phyloP scores from a whole-genome alignment of 805 yeast species.

The Teunomyces panamensis region DNA sequence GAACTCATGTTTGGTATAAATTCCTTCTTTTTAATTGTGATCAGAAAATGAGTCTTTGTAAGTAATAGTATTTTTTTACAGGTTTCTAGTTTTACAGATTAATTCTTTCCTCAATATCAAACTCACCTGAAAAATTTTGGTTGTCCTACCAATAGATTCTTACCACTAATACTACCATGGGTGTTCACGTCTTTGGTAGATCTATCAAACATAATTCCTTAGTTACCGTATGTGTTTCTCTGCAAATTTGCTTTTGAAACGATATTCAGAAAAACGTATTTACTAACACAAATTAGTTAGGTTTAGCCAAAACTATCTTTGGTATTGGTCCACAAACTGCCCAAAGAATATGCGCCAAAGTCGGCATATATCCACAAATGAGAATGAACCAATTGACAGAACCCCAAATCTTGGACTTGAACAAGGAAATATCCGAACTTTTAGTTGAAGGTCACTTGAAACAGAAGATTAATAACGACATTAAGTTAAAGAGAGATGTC shows the following conservation, averaged over 20 bases:
- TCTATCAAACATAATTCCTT: conserved; percentile 41
- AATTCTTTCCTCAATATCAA: not conserved
- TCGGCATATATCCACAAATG: conserved; percentile 91
- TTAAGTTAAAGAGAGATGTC: conserved; percentile 70
- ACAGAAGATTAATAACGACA: conserved; percentile 74
- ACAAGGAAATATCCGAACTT: conserved; percentile 82
- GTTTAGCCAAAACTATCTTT: conserved; percentile 75
- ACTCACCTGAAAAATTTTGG: conserved; percentile 4
- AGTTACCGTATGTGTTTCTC: conserved; percentile 26
- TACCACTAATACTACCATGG: conserved; percentile 22
- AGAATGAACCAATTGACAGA: conserved; percentile 90
- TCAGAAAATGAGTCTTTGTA: not conserved
- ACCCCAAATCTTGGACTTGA: conserved; percentile 78
- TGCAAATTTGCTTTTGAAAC: not conserved
- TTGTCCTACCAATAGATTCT: not conserved
- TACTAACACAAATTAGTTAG: conserved; percentile 38
- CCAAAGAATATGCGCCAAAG: conserved; percentile 72
- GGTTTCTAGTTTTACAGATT: not conserved
- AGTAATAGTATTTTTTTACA: not conserved
- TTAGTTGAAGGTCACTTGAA: conserved; percentile 78
- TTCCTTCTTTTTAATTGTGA: no score
- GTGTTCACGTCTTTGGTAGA: conserved; percentile 45
- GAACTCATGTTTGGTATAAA: conserved; percentile 5
- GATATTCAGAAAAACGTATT: not conserved
- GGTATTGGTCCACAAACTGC: conserved; percentile 84